Evolutionary conservation across 495 filamentous ascomycete species (phyloP), one percentile per base, ranked within the genome.

Genomic region (Penicillium antarcticum): DNA sequence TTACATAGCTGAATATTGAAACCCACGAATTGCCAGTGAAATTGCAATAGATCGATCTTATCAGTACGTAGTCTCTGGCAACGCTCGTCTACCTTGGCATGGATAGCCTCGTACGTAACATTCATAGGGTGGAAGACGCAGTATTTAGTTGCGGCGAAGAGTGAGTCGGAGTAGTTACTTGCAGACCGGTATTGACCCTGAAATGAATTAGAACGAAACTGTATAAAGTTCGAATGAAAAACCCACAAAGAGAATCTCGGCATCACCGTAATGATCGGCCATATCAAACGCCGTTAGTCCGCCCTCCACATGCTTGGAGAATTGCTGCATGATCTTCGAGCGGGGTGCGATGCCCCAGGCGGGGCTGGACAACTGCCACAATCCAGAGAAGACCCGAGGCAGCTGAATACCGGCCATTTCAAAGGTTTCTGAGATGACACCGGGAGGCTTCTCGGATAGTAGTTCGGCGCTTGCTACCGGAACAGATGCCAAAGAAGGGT

Each of bases 241-340:
- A 60, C 48, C 47, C 33, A 66, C 65, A 36, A 70, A 66, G 4
- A 60, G 55, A 16, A 60, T 57, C 38, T 70, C 68, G 14, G 70
- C 70, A 51, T 73, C 68, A 0, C 68, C 73, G 41, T 77, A 77
- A 43, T 77, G 72, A 44, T 77, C 72, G n/a, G 72, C 73, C 73
- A 75, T 75, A 45, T 75, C 72, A 58, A 67, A 57, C 42, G 71
- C 55, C 24, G 52, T 58, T 14, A 55, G 54, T 23, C 65, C 67
- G 16, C 46, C 53, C 45, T 55, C 33, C 17, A 62, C 61, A 51
- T 54, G 57, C 34, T 55, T 61, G 14, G 59, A 62, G 52, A 60
- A 63, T 34, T 59, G 53, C 19, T 41, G 48, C 40, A 50, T 50
- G 33, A 63, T 61, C 40, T 51, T 63, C 21, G 60, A 60, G 38